Percentiles rank a stretch among this genome's conserved stretches.
Conservation (phyloP, 306 rosid species). For the Casuarina equisetifolia region DNA sequence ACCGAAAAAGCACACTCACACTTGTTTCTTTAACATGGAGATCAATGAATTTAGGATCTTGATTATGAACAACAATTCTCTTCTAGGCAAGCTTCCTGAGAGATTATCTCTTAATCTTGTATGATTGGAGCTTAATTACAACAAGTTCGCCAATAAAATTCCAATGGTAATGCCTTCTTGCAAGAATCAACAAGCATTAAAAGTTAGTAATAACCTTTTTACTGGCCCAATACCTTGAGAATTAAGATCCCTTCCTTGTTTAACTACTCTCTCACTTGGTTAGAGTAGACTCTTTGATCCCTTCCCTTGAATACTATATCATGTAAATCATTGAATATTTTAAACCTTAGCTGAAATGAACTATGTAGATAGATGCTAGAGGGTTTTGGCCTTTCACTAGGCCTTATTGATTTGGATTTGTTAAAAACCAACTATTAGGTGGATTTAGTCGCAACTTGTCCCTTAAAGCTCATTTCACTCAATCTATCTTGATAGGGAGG, state of each 20-base stretch:
- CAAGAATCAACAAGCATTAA: constrained; percentile 39
- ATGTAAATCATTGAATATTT: constrained; percentile 38
- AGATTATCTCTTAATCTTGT: constrained; percentile 38
- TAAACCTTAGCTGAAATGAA: constrained; percentile 49
- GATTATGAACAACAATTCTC: constrained; percentile 39
- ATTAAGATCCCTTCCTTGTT: constrained; percentile 40
- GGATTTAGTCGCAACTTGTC: constrained; percentile 44
- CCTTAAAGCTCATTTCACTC: constrained; percentile 16
- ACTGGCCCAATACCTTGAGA: constrained; percentile 60
- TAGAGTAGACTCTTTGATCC: constrained; percentile 42
- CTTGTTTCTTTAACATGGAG: constrained; percentile 42
- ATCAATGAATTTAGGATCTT: constrained; percentile 24
- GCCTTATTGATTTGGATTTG: constrained; percentile 52
- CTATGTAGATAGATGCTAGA: constrained; percentile 53
- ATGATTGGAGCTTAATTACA: constrained; percentile 46
- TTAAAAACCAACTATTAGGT: constrained; percentile 67
- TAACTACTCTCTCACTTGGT: constrained; percentile 44
- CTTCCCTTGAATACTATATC: constrained; percentile 49
- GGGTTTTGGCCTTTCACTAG: constrained; percentile 38
- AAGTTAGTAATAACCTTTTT: constrained; percentile 51
- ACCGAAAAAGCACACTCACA: no score
- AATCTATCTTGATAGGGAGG: constrained; percentile 55
- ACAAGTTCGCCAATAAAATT: constrained; percentile 56
- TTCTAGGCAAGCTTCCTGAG: constrained; percentile 62
- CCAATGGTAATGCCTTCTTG: constrained; percentile 56